phyloP scores from a whole-genome alignment of 2,329 filamentous ascomycete species.

The Ascochyta viciae-villosae region DNA sequence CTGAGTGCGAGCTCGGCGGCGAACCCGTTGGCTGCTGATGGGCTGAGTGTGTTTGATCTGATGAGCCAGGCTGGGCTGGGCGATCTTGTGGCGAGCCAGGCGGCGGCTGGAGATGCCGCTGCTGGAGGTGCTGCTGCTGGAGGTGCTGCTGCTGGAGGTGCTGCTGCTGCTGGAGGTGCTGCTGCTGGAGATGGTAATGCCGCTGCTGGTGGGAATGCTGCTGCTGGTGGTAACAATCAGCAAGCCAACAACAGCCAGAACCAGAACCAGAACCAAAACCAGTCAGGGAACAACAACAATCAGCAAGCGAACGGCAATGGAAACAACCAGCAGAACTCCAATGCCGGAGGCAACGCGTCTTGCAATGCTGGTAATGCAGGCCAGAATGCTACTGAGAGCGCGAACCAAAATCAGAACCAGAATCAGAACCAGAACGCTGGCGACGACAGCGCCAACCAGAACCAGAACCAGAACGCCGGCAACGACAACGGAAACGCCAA shows the following conservation, averaged over 20 bases:
- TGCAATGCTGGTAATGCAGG: too few species aligned
- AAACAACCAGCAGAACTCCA: too few species aligned
- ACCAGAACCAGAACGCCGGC: slow-evolving; percentile 14
- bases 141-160: slow-evolving; percentile 7
- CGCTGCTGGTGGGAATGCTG: neutral
- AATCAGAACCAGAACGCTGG: slow-evolving; percentile 16
- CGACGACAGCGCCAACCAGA: neutral
- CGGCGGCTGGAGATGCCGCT: slow-evolving; percentile 26
- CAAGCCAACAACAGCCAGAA: slow-evolving; percentile 13
- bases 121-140: slow-evolving; percentile 5
- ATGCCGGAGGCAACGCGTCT: too few species aligned
- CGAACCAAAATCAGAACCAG: slow-evolving; percentile 3
- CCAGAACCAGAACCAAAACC: slow-evolving; percentile 13
- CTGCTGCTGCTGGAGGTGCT: slow-evolving; percentile 4
- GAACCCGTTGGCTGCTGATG: slow-evolving; percentile 64
- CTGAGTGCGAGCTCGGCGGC: slow-evolving; percentile 62
- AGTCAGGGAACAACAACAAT: slow-evolving; percentile 18
- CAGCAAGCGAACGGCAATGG: neutral
- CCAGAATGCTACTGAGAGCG: too few species aligned
- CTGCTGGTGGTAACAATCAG: slow-evolving; percentile 19
- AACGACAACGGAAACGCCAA: slow-evolving; percentile 13
- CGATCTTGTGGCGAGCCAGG: slow-evolving; percentile 62
- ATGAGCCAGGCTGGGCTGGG: slow-evolving; percentile 68
- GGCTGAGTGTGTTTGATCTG: slow-evolving; percentile 71
- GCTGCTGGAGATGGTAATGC: slow-evolving; percentile 6